Base-by-base conservation (phyloP, 306 rosid species). In the Vachellia collinsii region DNA sequence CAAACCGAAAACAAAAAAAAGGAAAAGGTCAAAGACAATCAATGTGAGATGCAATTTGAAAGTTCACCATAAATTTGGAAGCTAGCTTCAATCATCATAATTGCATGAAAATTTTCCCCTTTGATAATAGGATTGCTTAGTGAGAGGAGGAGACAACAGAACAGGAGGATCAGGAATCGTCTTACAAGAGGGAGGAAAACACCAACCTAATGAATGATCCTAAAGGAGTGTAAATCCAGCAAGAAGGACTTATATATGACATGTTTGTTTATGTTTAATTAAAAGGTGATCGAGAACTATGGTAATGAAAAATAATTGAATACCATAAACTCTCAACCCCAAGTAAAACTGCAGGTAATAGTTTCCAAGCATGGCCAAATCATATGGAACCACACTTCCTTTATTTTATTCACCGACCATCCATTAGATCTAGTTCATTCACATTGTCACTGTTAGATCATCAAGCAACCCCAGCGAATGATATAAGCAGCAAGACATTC, bases 401-500 rank as follows among this genome's bases (percentile, higher is more conserved):
- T 20, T 56, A 56, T 56, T 56, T 20, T 56, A 9, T 56, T 56
- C 34, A 20, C 34, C 5, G 1, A 4, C 25, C 34, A 56, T 56
- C 34, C 63, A 56, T 56, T n/a, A 56, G 29, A 20, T n/a, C 63
- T 72, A 70, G 22, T 75, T 65, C 29, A 79, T 23, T 67, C 44
- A 43, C 74, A 61, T 74, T 38, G 62, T 44, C 17, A 58, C 42
- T 11, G 36, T 22, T 23, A 74, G 67, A 56, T 58, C 77, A 66
- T 22, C 61, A 59, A 59, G 22, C 65, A 43, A 17, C 23, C 74
- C 62, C 11, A 25, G 9, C 1, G 64, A 72, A 77, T 11, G 23
- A 72, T 41, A 73, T 43, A 72, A 29, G 68, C 29, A 20, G 80
- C n/a, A 13, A 11, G 46, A 46, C 29, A 65, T 43, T 87, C 91